These are phyloP conservation scores for Ganoderma multipileum DNA, from an alignment of 1,284 basidiomycete genomes.

Conservation along the genomic window DNA sequence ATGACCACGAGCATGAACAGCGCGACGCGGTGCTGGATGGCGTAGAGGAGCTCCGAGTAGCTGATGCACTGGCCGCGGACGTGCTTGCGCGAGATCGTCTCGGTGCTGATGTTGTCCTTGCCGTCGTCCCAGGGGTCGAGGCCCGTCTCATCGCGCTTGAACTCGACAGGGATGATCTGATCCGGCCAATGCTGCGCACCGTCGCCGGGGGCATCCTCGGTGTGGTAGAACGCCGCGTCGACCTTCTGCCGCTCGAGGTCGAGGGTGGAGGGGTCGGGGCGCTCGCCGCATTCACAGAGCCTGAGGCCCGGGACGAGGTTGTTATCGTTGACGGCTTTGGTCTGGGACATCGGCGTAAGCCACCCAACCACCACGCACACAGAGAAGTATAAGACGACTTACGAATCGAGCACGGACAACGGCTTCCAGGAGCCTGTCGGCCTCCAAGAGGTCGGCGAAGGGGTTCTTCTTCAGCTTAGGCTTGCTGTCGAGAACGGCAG, in stretches of 20 bases:
- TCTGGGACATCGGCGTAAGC: not conserved
- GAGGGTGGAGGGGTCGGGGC: not conserved
- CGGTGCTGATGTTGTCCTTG: not conserved
- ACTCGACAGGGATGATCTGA: not conserved
- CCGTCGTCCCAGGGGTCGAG: not conserved
- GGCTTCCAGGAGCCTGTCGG: not conserved
- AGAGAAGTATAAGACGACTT: not conserved
- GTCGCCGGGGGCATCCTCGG: not conserved
- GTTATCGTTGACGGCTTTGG: not conserved
- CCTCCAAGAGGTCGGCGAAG: not conserved
- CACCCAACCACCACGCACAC: too few species aligned
- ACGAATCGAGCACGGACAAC: not conserved
- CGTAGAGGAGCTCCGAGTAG: constrained; percentile 15
- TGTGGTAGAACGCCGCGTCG: not conserved
- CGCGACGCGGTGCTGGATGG: constrained; percentile 18
- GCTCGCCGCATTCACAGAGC: not conserved
- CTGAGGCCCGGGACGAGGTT: not conserved
- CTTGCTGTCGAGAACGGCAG: not conserved
- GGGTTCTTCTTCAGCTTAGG: not conserved
- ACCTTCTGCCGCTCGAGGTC: not conserved
- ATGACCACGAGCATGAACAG: constrained; percentile 24
- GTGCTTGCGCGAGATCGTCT: constrained; percentile 2
- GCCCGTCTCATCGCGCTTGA: not conserved
- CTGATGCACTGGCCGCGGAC: constrained; percentile 14
- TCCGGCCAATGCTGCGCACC: not conserved